These are phyloP conservation scores for Mycena chlorophos DNA, from an alignment of 768 basidiomycete species.

Conservation along the genomic window DNA sequence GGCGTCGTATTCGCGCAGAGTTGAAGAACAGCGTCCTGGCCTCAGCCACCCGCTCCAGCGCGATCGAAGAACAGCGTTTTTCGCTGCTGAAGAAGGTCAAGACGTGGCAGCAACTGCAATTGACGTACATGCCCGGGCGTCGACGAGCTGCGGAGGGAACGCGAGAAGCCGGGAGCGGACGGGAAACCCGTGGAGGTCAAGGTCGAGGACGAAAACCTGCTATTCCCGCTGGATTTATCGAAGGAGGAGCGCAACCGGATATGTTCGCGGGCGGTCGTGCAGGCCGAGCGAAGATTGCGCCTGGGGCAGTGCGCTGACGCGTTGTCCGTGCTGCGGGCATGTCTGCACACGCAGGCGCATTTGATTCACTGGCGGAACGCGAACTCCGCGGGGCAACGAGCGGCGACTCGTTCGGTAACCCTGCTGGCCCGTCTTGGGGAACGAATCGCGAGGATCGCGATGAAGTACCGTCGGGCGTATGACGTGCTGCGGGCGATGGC, in stretches of 20 bases:
- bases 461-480: neutral
- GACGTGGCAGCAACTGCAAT: constrained; percentile 3
- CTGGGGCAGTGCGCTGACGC: neutral
- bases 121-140: constrained; percentile 11
- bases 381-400: neutral
- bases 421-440: neutral
- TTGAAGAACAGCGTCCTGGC: neutral
- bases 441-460: neutral
- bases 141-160: neutral
- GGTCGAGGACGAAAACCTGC: constrained; percentile 13
- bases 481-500: neutral
- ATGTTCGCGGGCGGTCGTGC: neutral
- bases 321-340: neutral
- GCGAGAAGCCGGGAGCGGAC: constrained; percentile 7
- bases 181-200: neutral
- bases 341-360: neutral
- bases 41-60: neutral
- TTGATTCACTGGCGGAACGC: neutral
- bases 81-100: constrained; percentile 1
- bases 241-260: neutral
- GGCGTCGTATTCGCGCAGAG: constrained; percentile 1
- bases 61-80: constrained; percentile 8
- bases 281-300: constrained; percentile 8
- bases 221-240: constrained; percentile 8
- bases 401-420: neutral